A percentile compares a stretch with the other conserved stretches of the same genome.
Evolutionary conservation across 805 yeast genomes (phyloP).

Genomic region (Spathaspora gorwiae): DNA sequence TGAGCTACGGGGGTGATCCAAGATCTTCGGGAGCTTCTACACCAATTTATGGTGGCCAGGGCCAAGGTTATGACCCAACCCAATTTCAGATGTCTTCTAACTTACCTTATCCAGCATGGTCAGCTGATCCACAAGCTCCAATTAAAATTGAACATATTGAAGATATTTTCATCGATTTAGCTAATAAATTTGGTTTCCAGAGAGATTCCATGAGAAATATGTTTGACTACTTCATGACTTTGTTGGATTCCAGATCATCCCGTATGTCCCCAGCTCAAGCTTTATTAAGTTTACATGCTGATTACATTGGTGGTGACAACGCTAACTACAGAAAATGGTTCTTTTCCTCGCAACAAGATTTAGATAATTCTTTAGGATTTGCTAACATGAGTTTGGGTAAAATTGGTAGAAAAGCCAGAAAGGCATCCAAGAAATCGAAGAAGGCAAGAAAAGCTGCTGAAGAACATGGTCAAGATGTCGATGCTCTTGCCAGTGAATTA

Average conservation of each 20-base stretch:
- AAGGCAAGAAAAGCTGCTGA: slow-evolving; percentile 68
- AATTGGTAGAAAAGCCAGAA: slow-evolving; percentile 72
- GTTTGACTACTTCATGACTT: slow-evolving; percentile 83
- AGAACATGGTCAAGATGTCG: slow-evolving; percentile 57
- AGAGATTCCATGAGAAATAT: slow-evolving; percentile 90
- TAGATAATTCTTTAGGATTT: slow-evolving; percentile 81
- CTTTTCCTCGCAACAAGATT: slow-evolving; percentile 82
- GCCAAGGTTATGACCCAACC: slow-evolving; percentile 55
- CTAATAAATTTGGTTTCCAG: slow-evolving; percentile 84
- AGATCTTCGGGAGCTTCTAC: slow-evolving; percentile 93
- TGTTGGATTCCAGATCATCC: slow-evolving; percentile 77
- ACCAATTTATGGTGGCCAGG: slow-evolving; percentile 76
- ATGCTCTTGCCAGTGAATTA: slow-evolving; percentile 59
- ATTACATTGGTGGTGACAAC: slow-evolving; percentile 82
- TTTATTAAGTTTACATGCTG: slow-evolving; percentile 75
- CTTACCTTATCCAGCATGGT: slow-evolving; percentile 99
- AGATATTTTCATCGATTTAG: slow-evolving; percentile 77
- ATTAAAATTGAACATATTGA: slow-evolving; percentile 78
- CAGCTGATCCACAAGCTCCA: slow-evolving; percentile 90
- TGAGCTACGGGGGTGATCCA: slow-evolving; percentile 73
- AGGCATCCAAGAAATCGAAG: slow-evolving; percentile 75
- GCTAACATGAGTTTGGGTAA: slow-evolving; percentile 77
- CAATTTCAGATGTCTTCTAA: slow-evolving; percentile 65
- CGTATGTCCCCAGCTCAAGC: slow-evolving; percentile 91
- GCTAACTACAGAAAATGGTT: slow-evolving; percentile 87